Percentiles rank a stretch among this genome's conserved stretches.
phyloP scores from a whole-genome alignment of 495 filamentous ascomycete species.

The Podospora pseudoanserina region DNA sequence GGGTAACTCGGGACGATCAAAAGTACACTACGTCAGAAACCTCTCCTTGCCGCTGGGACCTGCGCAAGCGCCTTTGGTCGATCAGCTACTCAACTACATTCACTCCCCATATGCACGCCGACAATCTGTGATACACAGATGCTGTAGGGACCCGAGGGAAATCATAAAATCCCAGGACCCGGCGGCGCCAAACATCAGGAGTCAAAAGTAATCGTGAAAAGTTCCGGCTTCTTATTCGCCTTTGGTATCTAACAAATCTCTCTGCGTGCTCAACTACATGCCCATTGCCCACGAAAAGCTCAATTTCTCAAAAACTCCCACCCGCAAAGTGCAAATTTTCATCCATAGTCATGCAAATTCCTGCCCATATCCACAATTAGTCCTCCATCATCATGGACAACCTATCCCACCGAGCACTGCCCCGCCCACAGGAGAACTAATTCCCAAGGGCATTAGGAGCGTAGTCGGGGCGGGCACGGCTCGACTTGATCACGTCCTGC shows the following conservation, averaged over 20 bases:
- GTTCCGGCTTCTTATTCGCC: conserved; percentile 7
- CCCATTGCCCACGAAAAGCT: neutral
- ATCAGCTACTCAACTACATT: neutral
- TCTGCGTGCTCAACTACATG: conserved; percentile 19
- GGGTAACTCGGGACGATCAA: conserved; percentile 3
- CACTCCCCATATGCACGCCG: conserved; percentile 14
- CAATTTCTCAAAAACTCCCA: conserved; percentile 11
- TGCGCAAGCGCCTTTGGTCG: conserved; percentile 20
- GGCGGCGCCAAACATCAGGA: neutral
- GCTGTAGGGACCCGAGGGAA: neutral
- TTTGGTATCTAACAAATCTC: conserved; percentile 27
- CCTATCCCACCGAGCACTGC: neutral
- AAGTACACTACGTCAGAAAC: neutral
- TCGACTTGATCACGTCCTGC: conserved; percentile 78
- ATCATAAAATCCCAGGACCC: neutral
- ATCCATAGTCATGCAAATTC: conserved; percentile 14
- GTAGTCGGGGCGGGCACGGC: conserved; percentile 61
- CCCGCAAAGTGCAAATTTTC: conserved; percentile 12
- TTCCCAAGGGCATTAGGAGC: conserved; percentile 37
- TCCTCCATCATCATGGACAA: neutral
- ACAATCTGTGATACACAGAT: conserved; percentile 15
- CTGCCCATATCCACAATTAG: conserved; percentile 6
- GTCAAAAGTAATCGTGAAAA: neutral
- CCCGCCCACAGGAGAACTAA: conserved; percentile 7
- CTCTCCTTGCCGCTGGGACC: neutral